Evolutionary conservation across 2,329 filamentous ascomycete species (phyloP), one percentile per base, ranked within the genome.

Genomic region (Rhynchosporium secalis): DNA sequence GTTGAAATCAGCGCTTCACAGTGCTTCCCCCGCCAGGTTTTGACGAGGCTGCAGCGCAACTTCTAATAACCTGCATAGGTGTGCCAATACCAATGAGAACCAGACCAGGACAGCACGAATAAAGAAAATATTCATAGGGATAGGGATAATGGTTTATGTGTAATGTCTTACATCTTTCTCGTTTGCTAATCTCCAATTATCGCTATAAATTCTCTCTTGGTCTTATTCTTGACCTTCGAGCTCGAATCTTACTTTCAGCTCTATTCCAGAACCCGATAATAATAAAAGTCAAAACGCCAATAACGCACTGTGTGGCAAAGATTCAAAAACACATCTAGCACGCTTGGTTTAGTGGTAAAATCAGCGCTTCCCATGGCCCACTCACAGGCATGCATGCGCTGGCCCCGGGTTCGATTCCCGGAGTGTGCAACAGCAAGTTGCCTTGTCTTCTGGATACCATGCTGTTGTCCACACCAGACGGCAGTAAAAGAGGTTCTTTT

Each of bases 351-450:
- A 74, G 66, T 67, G 73, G 73, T 73, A 75, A 70, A 73, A 74
- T 75, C 67, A 65, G 65, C 67, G 72, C 72, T 75, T 75, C 73
- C 73, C 73, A 75, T 68, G 12, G 26, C 20, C 28, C n/a, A 15
- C 12, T 13, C 5, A 9, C 1, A 43, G 12, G 40, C 7, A 13
- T 61, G 56, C 40, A 36, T 72, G 72, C 73, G 68, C 66, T 66
- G 66, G 73, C 68, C 54, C 69, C 73, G 73, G 67, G 74, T 74
- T 73, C 72, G 73, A 75, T 69, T 75, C 74, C 67, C 73, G 74
- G 72, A 66, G 60, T 57, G 62, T 65, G 64, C 62, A 67, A 12
- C 13, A 38, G 28, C 33, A 20, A 38, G 10, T 28, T 54, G 38
- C 45, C 40, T 62, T 66, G 55, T 64, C 26, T 28, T 49, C 33